Base-by-base conservation (phyloP, 2,329 filamentous ascomycete species). In the Colletotrichum karsti region DNA sequence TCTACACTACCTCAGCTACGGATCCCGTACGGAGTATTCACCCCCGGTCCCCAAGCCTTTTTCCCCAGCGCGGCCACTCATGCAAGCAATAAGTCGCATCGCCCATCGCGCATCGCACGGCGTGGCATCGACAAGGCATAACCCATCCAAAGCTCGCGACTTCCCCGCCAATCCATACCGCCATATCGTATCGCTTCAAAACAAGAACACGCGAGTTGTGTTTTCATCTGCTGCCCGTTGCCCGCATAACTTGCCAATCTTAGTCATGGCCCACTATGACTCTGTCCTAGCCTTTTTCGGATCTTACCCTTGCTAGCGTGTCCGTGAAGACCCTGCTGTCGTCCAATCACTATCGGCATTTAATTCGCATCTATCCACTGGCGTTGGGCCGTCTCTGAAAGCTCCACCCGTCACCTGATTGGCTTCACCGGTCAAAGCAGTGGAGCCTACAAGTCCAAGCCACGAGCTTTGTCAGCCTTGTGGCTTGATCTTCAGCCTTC, bases 161-260 rank as follows among this genome's bases (percentile, higher is more conserved):
- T 42, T 59, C 53, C 53, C 65, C 60, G 65, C 59, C 64, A 67
- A 58, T 64, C 35, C 44, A 63, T 64, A 63, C 51, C 59, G 51
- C 64, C 51, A 51, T 50, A 67, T 63, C 50, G 28, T 35, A 63
- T 44, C 35, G 39, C 50, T 50, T 12, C 39, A 65, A 67, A 69
- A 61, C 59, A 63, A 37, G 24, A 50, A 58, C 26, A 57, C 39
- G 51, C 59, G 35, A 58, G 44, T 26, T 35, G 3, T 57, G 28
- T 54, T 56, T 50, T 56, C 12, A n/a, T 37, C 26, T 18, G 20
- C 18, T 39, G 60, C 20, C 44, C 53, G 50, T 39, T 61, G 41
- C 30, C 33, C 48, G 62, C 66, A 69, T 69, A 67, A 69, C 50
- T 61, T 62, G 30, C 63, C 66, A 69, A 69, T 69, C 35, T 69